phyloP scores from a whole-genome alignment of 305 asterid species.

The Solanum aculeatissimum region DNA sequence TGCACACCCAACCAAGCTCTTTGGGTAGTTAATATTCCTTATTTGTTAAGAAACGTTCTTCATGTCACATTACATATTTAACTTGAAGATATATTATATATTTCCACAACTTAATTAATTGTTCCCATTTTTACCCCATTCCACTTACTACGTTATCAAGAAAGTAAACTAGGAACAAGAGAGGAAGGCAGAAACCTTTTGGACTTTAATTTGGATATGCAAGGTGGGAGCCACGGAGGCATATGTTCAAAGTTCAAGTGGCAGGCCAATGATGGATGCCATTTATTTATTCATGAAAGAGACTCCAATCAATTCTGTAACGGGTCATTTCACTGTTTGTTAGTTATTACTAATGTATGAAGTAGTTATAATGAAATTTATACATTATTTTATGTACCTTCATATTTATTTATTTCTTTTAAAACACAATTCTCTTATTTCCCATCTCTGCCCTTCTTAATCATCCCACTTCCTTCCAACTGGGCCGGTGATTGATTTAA shows the following conservation, averaged over 20 bases:
- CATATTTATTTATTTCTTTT: too few relatives aligned
- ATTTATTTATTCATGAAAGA: background rate
- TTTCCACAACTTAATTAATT: background rate
- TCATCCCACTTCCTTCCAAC: too few relatives aligned
- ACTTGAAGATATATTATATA: background rate
- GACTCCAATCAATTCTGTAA: background rate
- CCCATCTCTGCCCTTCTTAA: too few relatives aligned
- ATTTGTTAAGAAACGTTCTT: background rate
- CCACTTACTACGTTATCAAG: background rate
- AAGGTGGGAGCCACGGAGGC: constrained; percentile 7
- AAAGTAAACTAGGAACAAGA: background rate
- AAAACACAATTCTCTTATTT: too few relatives aligned
- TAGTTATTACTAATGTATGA: too few relatives aligned
- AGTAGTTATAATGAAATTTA: too few relatives aligned
- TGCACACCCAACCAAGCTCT: too few relatives aligned
- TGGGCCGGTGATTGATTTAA: too few relatives aligned
- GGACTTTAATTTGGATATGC: background rate
- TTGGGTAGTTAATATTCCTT: too few relatives aligned
- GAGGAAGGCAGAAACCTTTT: background rate
- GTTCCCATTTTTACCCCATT: background rate
- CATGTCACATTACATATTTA: background rate
- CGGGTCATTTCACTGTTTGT: too few relatives aligned
- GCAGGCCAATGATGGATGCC: background rate
- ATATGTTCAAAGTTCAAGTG: background rate
- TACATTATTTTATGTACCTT: too few relatives aligned